These are phyloP conservation scores for Blastobotrys apis DNA, from an alignment of 1,139 yeast genomes.

Conservation along the genomic window DNA sequence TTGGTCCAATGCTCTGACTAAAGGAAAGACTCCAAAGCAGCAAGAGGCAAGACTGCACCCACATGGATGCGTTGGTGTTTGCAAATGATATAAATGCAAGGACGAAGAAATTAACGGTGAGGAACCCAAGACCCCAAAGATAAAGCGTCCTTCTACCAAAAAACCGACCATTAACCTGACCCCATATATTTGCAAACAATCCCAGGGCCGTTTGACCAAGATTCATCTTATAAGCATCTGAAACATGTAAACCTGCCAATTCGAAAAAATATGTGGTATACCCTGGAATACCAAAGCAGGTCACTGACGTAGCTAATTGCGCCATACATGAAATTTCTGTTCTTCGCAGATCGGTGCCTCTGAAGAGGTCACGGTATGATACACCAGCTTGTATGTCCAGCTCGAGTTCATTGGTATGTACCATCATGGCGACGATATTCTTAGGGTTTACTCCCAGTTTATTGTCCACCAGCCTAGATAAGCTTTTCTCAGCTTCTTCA, in stretches of 20 bases:
- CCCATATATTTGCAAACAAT: constrained; percentile 38
- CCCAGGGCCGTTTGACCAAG: constrained; percentile 14
- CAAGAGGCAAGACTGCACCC: constrained; percentile 18
- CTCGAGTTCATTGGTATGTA: constrained; percentile 32
- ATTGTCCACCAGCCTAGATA: constrained; percentile 24
- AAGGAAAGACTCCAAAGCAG: constrained; percentile 36
- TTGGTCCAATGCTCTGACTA: constrained; percentile 52
- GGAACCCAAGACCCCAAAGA: constrained; percentile 41
- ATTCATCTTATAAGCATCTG: constrained; percentile 16
- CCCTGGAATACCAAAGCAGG: constrained; percentile 47
- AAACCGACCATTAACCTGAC: constrained; percentile 41
- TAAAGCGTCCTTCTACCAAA: constrained; percentile 49
- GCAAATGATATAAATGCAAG: constrained; percentile 22
- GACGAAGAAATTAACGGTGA: constrained; percentile 38
- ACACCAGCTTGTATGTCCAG: constrained; percentile 9
- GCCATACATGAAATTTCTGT: constrained; percentile 47
- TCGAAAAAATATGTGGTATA: constrained; percentile 17
- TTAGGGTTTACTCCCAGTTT: constrained; percentile 31
- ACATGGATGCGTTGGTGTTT: constrained; percentile 9
- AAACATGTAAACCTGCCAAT: constrained; percentile 15
- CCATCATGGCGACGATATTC: constrained; percentile 40
- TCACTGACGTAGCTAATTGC: constrained; percentile 47
- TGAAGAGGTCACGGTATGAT: constrained; percentile 19
- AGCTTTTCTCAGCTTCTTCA: constrained; percentile 37
- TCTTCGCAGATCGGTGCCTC: constrained; percentile 47